Percentiles rank a stretch among this genome's conserved stretches.
Conservation (phyloP, 179 eudicot genomes). For the Amaranthus tricolor region DNA sequence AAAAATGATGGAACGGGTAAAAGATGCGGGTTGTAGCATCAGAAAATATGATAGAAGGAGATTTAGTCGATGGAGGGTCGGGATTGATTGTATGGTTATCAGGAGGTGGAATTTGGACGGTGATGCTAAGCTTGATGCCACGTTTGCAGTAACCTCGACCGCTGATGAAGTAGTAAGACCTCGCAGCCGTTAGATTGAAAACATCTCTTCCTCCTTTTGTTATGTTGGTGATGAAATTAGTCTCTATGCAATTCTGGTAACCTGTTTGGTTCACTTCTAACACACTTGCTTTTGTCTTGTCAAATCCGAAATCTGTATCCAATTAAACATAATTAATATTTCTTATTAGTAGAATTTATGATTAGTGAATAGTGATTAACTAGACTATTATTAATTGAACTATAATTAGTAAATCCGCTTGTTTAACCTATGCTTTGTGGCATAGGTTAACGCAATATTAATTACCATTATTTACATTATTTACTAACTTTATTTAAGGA, state of each 20-base stretch:
- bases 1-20: no score
- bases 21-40: no score
- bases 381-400: no score
- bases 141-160: conserved; percentile 54
- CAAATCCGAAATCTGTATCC: conserved; percentile 47
- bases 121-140: conserved; percentile 53
- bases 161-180: conserved; percentile 59
- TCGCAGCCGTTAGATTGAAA: conserved; percentile 42
- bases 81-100: neutral
- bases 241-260: conserved; percentile 44
- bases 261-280: conserved; percentile 54
- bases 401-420: no score
- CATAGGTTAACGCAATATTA: no score
- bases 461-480: no score
- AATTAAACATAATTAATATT: no score
- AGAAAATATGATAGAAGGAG: no score
- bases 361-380: neutral
- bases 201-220: conserved; percentile 70
- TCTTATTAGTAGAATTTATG: neutral
- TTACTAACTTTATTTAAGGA: no score
- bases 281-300: conserved; percentile 44
- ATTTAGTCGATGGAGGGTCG: no score
- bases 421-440: no score
- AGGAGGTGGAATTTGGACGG: conserved; percentile 33
- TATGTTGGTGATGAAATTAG: conserved; percentile 43